Conservation (phyloP, 2,329 filamentous ascomycete genomes). For the Trichophaea hybrida region DNA sequence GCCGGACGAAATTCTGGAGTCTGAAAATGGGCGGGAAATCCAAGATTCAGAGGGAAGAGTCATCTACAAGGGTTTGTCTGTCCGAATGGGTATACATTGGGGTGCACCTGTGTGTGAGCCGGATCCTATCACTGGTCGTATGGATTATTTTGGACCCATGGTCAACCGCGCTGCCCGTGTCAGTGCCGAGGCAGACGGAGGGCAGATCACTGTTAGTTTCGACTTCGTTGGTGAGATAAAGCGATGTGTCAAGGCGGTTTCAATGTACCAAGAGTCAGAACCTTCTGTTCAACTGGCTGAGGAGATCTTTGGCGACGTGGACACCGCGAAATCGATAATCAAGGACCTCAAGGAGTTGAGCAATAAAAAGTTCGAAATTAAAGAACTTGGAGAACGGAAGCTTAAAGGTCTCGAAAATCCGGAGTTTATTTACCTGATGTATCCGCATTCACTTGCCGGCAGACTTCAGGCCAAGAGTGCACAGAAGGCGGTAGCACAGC, state of each 20-base stretch:
- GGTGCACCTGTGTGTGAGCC: slow-evolving; percentile 87
- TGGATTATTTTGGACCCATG: slow-evolving; percentile 99
- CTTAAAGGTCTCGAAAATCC: slow-evolving; percentile 96
- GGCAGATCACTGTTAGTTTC: slow-evolving; percentile 89
- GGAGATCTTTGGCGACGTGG: slow-evolving; percentile 61
- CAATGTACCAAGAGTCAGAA: neutral
- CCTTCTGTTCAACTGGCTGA: slow-evolving; percentile 45
- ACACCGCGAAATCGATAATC: slow-evolving; percentile 60
- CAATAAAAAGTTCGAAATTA: slow-evolving; percentile 89
- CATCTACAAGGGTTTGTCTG: slow-evolving; percentile 87
- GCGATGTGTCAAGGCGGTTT: slow-evolving; percentile 72
- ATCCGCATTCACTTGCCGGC: slow-evolving; percentile 73
- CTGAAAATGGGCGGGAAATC: slow-evolving; percentile 67
- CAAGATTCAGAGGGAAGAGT: slow-evolving; percentile 66
- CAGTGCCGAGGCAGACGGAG: slow-evolving; percentile 84
- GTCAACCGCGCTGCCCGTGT: slow-evolving; percentile 95
- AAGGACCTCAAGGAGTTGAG: slow-evolving; percentile 76
- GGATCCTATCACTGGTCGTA: slow-evolving; percentile 89
- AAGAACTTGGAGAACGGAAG: slow-evolving; percentile 87
- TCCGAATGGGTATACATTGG: slow-evolving; percentile 96
- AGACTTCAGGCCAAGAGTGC: slow-evolving; percentile 39
- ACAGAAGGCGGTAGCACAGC: slow-evolving; percentile 31
- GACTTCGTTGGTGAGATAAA: slow-evolving; percentile 97
- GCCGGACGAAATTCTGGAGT: slow-evolving; percentile 84
- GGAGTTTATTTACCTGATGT: slow-evolving; percentile 88